A percentile compares a stretch with the other conserved stretches of the same genome.
These are phyloP conservation scores for Backusella psychrophila DNA, from an alignment of 192 early-diverging fungal species.

Conservation along the genomic window DNA sequence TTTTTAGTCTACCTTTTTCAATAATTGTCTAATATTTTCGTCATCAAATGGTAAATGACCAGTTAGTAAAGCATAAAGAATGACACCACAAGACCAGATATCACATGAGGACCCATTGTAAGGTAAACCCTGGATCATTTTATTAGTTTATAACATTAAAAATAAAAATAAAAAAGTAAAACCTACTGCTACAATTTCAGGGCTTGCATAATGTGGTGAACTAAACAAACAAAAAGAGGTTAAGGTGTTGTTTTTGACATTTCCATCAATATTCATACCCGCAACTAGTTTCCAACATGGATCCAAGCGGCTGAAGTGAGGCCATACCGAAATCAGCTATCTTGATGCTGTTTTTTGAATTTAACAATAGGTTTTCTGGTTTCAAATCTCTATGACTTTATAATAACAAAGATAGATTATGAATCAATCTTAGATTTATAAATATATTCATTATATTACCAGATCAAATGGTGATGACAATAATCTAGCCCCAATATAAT, in stretches of 20 bases:
- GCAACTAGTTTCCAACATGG: conserved; percentile 65
- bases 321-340: conserved; percentile 97
- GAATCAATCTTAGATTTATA: not conserved
- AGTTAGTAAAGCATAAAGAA: conserved; percentile 69
- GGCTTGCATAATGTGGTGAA: conserved; percentile 72
- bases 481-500: conserved; percentile 67
- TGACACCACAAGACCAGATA: conserved; percentile 75
- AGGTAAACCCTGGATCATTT: conserved; percentile 43
- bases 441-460: conserved; percentile 39
- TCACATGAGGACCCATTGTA: conserved; percentile 71
- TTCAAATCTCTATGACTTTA: conserved; percentile 88
- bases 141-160: not conserved
- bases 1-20: conserved; percentile 50
- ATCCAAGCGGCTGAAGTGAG: conserved; percentile 41
- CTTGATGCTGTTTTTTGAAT: conserved; percentile 67
- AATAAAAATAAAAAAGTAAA: not conserved
- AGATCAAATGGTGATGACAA: conserved; percentile 67
- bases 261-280: conserved; percentile 38
- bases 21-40: conserved; percentile 63
- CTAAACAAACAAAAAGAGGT: conserved; percentile 32
- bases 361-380: conserved; percentile 71
- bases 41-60: conserved; percentile 77
- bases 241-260: not conserved
- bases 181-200: conserved; percentile 67
- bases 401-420: not conserved